Percentiles rank a stretch among this genome's conserved stretches.
These are phyloP conservation scores for Leptoxyphium fumago DNA, from an alignment of 2,329 filamentous ascomycete genomes.

Conservation along the genomic window DNA sequence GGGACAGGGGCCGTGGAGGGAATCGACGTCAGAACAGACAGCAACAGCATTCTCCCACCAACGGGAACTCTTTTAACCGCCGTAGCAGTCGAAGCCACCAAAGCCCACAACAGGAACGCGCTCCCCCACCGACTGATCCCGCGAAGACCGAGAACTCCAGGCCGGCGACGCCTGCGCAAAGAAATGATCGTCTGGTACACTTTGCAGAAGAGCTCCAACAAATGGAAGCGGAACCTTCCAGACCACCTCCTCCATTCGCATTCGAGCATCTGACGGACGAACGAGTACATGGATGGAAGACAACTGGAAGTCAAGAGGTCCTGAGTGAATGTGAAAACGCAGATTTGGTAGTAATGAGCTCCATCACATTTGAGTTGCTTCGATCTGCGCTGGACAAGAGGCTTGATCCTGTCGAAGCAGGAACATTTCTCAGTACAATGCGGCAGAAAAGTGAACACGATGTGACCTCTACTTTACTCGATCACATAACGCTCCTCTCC, in stretches of 20 bases:
- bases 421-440: constrained; percentile 58
- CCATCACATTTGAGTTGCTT: constrained; percentile 73
- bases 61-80: background rate
- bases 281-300: constrained; percentile 51
- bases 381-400: constrained; percentile 57
- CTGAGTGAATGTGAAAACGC: constrained; percentile 50
- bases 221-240: constrained; percentile 5
- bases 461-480: constrained; percentile 54
- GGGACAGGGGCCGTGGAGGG: constrained; percentile 1
- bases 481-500: constrained; percentile 65
- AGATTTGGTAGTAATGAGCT: constrained; percentile 52
- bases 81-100: background rate
- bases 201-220: constrained; percentile 6
- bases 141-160: background rate
- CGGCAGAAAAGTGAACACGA: constrained; percentile 42
- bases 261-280: constrained; percentile 66
- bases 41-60: background rate
- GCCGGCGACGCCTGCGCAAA: background rate
- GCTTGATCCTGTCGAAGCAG: constrained; percentile 54
- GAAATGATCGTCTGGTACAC: constrained; percentile 1
- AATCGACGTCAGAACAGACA: background rate
- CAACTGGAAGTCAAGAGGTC: constrained; percentile 50
- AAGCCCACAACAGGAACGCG: background rate
- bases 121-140: background rate
- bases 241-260: constrained; percentile 35